A percentile compares a stretch with the other conserved stretches of the same genome.
These are phyloP conservation scores for Isabelozyma heimii DNA, from an alignment of 805 yeast species.

Conservation along the genomic window DNA sequence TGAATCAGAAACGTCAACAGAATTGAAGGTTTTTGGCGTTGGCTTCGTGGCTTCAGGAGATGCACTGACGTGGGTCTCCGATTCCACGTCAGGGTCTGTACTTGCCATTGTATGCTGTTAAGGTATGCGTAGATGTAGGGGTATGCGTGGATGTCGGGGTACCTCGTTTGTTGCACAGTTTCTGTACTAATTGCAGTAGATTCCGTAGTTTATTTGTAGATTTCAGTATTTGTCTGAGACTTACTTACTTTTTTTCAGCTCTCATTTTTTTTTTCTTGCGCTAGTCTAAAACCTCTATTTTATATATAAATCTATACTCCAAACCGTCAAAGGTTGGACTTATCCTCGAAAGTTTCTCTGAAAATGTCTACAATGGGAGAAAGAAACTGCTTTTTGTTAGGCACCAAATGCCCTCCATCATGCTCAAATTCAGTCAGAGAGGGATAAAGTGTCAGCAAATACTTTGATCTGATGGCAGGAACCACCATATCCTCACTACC, in stretches of 20 bases:
- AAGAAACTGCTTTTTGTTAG: constrained; percentile 19
- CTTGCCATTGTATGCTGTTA: too few relatives aligned
- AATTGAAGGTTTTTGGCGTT: background rate
- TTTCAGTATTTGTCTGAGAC: too few relatives aligned
- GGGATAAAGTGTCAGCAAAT: constrained; percentile 17
- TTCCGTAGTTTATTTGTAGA: too few relatives aligned
- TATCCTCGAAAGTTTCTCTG: constrained; percentile 5
- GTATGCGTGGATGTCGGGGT: too few relatives aligned
- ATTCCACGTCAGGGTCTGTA: too few relatives aligned
- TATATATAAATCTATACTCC: background rate
- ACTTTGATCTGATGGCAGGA: constrained; percentile 27
- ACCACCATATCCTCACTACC: constrained; percentile 33
- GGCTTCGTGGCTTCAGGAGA: background rate
- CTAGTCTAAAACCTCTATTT: background rate
- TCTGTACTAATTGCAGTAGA: too few relatives aligned
- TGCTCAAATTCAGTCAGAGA: constrained; percentile 18
- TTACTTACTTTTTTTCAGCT: background rate
- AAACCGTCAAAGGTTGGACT: constrained; percentile 4
- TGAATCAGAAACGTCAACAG: constrained; percentile 13
- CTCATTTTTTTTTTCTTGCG: background rate
- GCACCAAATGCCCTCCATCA: constrained; percentile 39
- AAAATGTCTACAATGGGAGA: constrained; percentile 13
- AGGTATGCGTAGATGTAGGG: too few relatives aligned
- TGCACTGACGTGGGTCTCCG: too few relatives aligned
- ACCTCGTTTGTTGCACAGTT: too few relatives aligned